These are phyloP conservation scores for Pleurotus tuber-regium DNA, from an alignment of 768 basidiomycete species.

Conservation along the genomic window DNA sequence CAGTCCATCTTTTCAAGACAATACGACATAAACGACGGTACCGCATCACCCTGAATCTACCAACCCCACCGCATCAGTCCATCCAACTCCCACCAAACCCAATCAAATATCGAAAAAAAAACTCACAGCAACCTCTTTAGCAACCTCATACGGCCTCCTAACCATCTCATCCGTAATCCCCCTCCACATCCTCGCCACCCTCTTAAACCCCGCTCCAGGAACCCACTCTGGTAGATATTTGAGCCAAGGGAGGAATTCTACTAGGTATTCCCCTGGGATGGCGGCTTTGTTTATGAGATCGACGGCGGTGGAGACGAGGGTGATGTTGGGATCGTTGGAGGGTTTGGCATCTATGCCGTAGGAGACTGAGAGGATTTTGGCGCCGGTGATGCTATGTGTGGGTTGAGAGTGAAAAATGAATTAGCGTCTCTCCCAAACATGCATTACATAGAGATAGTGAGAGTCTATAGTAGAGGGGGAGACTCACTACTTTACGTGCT, in stretches of 20 bases:
- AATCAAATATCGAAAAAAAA: too few species aligned
- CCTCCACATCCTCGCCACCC: constrained; percentile 45
- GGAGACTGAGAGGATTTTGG: not conserved
- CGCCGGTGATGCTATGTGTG: not conserved
- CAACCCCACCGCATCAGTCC: too few species aligned
- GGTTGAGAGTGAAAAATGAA: too few species aligned
- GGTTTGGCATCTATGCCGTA: not conserved
- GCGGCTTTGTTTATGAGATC: not conserved
- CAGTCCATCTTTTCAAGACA: constrained; percentile 14
- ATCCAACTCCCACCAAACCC: too few species aligned
- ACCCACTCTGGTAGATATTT: constrained; percentile 53
- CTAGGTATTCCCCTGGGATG: constrained; percentile 8
- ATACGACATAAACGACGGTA: constrained; percentile 21
- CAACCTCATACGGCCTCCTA: constrained; percentile 30
- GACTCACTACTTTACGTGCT: constrained; percentile 2
- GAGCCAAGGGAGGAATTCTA: constrained; percentile 15
- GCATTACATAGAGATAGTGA: too few species aligned
- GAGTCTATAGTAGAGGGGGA: not conserved
- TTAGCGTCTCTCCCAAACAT: too few species aligned
- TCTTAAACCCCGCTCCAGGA: constrained; percentile 59
- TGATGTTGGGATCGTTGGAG: not conserved
- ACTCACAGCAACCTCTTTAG: constrained; percentile 23
- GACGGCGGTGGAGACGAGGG: not conserved
- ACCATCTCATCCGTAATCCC: constrained; percentile 32
- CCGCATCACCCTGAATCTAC: constrained; percentile 19